Evolutionary conservation across 1,284 basidiomycete genomes (phyloP).

Genomic region (Tilletia setariae): DNA sequence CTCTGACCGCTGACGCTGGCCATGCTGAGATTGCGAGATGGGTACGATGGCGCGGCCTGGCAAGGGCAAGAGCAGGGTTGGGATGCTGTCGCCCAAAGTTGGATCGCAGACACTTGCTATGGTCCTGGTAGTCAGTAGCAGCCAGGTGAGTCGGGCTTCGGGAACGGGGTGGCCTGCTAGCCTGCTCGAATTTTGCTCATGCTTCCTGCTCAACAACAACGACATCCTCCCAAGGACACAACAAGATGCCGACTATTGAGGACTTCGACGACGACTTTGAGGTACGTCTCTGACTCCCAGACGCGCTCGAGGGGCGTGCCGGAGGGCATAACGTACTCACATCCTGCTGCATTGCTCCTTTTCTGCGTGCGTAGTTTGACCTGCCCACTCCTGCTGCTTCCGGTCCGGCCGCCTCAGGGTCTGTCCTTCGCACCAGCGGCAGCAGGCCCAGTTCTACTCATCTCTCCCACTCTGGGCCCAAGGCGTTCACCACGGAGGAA

Average conservation of each 20-base stretch:
- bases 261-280: slow-evolving; percentile 54
- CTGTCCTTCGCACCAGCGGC: slow-evolving; percentile 34
- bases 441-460: slow-evolving; percentile 21
- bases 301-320: not conserved
- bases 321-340: too few relatives aligned
- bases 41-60: too few relatives aligned
- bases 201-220: not conserved
- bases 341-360: not conserved
- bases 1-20: slow-evolving; percentile 10
- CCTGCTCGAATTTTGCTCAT: too few relatives aligned
- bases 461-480: slow-evolving; percentile 16
- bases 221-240: not conserved
- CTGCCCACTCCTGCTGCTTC: slow-evolving; percentile 29
- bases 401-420: slow-evolving; percentile 26
- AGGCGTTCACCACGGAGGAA: slow-evolving; percentile 24
- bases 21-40: not conserved
- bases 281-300: slow-evolving; percentile 27
- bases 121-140: too few relatives aligned
- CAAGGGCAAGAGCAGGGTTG: too few relatives aligned
- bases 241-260: slow-evolving; percentile 41
- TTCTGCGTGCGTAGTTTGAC: slow-evolving; percentile 31
- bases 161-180: too few relatives aligned
- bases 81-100: too few relatives aligned
- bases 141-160: too few relatives aligned
- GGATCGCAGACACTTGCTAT: too few relatives aligned